Evolutionary conservation across 257 asterid species (phyloP).

Genomic region (Solanum bulbocastanum): DNA sequence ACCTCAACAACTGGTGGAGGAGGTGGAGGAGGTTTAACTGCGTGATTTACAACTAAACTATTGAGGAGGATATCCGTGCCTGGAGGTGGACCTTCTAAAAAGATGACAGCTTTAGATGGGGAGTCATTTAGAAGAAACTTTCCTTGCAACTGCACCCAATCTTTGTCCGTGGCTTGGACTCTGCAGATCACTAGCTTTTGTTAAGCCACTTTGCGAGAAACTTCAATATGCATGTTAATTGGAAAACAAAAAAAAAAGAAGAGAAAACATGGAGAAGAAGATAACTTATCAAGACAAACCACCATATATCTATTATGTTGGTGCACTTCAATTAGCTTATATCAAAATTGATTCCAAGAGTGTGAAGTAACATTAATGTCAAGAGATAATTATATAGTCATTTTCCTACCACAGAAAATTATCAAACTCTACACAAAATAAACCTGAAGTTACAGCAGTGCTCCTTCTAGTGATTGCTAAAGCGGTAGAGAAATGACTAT

Average conservation of each 20-base stretch:
- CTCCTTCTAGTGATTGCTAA: neutral
- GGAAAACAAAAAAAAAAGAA: neutral
- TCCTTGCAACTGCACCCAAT: constrained; percentile 80
- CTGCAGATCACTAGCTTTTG: constrained; percentile 20
- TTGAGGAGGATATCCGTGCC: constrained; percentile 88
- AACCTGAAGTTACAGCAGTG: neutral
- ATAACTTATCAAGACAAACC: neutral
- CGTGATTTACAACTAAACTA: constrained; percentile 53
- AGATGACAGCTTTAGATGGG: constrained; percentile 53
- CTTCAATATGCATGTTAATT: neutral
- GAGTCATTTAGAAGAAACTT: constrained; percentile 71
- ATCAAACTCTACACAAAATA: neutral
- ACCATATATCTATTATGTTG: neutral
- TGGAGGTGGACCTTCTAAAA: constrained; percentile 82
- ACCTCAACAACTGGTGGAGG: constrained; percentile 65
- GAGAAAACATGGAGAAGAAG: neutral
- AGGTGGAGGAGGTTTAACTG: constrained; percentile 61
- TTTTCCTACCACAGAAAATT: neutral
- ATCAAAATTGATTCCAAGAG: neutral
- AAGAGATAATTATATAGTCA: neutral
- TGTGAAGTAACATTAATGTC: neutral
- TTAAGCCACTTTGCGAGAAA: neutral
- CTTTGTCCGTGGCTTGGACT: constrained; percentile 75
- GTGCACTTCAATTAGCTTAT: neutral
- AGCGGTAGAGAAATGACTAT: neutral